A percentile compares a stretch with the other conserved stretches of the same genome.
Conservation (phyloP, 1,284 basidiomycete genomes). For the Vanrija humicola region DNA sequence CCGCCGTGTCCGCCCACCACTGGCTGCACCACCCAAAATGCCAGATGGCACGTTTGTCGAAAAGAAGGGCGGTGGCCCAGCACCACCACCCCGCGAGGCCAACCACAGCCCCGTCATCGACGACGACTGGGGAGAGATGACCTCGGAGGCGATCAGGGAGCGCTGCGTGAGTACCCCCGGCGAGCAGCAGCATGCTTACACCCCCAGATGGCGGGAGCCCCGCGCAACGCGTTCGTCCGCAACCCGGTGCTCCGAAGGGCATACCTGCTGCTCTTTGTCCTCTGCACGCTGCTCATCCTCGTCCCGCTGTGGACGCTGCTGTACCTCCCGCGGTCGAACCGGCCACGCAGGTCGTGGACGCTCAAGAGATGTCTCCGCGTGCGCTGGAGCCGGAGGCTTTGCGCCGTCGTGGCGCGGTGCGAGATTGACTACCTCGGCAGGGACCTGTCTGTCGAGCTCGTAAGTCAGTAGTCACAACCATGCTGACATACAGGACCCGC, state of each 20-base stretch:
- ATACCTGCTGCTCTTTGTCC: constrained; percentile 33
- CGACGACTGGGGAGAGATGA: constrained; percentile 12
- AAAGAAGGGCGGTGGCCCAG: too few species aligned
- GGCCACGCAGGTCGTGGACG: constrained; percentile 35
- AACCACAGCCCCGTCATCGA: constrained; percentile 1
- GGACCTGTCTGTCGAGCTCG: constrained; percentile 27
- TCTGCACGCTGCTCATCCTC: constrained; percentile 29
- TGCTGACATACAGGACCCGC: constrained; percentile 24
- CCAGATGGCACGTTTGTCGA: too few species aligned
- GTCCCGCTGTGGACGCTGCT: constrained; percentile 35
- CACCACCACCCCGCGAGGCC: too few species aligned
- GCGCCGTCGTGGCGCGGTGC: constrained; percentile 37
- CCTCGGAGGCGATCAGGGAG: constrained; percentile 7
- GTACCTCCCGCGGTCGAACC: constrained; percentile 26
- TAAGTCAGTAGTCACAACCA: background rate
- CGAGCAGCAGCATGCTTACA: background rate
- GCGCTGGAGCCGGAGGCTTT: constrained; percentile 31
- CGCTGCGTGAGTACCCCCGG: constrained; percentile 2
- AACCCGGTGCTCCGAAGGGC: constrained; percentile 33
- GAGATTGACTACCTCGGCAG: constrained; percentile 44
- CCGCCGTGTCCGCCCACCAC: background rate
- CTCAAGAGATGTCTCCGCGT: constrained; percentile 36
- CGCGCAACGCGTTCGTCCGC: constrained; percentile 27
- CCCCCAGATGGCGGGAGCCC: constrained; percentile 25
- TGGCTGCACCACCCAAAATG: too few species aligned